A percentile compares a stretch with the other conserved stretches of the same genome.
Conservation (phyloP, 2,329 filamentous ascomycete genomes). For the Trichophyton benhamiae region DNA sequence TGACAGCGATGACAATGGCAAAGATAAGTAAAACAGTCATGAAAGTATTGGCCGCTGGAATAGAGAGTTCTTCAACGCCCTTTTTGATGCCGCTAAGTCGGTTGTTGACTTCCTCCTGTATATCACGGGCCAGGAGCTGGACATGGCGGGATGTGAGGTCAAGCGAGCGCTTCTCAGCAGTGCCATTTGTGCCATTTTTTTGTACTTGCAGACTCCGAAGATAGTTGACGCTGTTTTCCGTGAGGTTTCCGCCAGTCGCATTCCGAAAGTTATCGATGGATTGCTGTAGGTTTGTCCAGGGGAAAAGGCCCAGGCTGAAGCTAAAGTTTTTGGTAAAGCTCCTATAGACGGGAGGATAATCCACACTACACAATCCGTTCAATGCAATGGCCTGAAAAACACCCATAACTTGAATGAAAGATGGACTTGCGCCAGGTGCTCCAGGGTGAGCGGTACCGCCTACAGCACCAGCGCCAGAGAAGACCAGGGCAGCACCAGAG, state of each 20-base stretch:
- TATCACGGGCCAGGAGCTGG: constrained; percentile 34
- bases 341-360: constrained; percentile 74
- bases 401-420: constrained; percentile 70
- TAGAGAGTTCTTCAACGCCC: constrained; percentile 69
- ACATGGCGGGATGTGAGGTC: constrained; percentile 38
- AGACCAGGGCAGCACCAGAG: constrained; percentile 65
- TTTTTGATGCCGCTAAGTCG: constrained; percentile 64
- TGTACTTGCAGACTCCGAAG: constrained; percentile 64
- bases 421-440: constrained; percentile 59
- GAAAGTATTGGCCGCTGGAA: constrained; percentile 83
- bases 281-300: constrained; percentile 67
- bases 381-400: constrained; percentile 92
- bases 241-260: constrained; percentile 75
- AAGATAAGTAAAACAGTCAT: constrained; percentile 89
- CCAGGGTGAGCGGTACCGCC: constrained; percentile 50
- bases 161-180: constrained; percentile 45
- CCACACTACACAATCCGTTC: constrained; percentile 90
- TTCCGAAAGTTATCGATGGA: constrained; percentile 74
- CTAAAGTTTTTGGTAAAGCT: constrained; percentile 88
- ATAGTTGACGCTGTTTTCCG: constrained; percentile 60
- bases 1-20: constrained; percentile 70
- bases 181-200: constrained; percentile 43
- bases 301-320: constrained; percentile 74
- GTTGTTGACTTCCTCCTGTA: constrained; percentile 32
- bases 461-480: constrained; percentile 60